These are phyloP conservation scores for Colletotrichum navitas DNA, from an alignment of 2,329 filamentous ascomycete species.

Conservation along the genomic window DNA sequence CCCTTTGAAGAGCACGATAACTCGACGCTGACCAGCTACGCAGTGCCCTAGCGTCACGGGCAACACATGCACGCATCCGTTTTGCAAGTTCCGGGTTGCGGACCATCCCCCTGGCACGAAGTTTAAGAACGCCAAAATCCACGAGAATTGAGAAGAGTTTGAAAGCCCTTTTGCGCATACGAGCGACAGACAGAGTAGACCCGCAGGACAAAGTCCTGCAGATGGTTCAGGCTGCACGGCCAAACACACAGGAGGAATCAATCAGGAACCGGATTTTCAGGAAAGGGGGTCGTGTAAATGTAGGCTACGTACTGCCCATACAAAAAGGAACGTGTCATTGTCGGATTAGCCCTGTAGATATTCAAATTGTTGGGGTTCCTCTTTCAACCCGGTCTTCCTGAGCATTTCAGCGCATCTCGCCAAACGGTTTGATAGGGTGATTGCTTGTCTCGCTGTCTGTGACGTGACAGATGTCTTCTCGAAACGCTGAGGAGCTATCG, in stretches of 20 bases:
- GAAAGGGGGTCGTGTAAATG: background rate
- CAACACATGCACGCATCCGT: conserved; percentile 64
- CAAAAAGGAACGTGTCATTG: background rate
- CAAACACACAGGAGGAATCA: background rate
- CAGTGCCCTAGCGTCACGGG: conserved; percentile 68
- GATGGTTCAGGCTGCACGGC: no score
- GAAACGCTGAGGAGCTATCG: background rate
- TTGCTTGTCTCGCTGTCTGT: background rate
- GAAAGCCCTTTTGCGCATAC: background rate
- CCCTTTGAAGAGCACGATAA: background rate
- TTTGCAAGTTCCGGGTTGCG: conserved; percentile 66
- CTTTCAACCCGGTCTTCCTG: background rate
- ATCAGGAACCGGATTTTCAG: background rate
- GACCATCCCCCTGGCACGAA: conserved; percentile 70
- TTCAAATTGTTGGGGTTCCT: background rate
- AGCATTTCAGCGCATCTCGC: background rate
- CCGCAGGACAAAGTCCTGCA: background rate
- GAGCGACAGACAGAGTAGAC: background rate
- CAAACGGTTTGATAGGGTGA: background rate
- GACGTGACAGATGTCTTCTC: background rate
- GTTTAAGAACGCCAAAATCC: conserved; percentile 55
- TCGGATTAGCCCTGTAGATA: conserved; percentile 1
- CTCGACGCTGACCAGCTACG: conserved; percentile 14
- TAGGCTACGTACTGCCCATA: background rate
- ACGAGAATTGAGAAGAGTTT: conserved; percentile 48